Evolutionary conservation across 73 alveolate genomes (phyloP), one percentile per base, ranked within the genome.

Genomic region (Symbiodinium natans): DNA sequence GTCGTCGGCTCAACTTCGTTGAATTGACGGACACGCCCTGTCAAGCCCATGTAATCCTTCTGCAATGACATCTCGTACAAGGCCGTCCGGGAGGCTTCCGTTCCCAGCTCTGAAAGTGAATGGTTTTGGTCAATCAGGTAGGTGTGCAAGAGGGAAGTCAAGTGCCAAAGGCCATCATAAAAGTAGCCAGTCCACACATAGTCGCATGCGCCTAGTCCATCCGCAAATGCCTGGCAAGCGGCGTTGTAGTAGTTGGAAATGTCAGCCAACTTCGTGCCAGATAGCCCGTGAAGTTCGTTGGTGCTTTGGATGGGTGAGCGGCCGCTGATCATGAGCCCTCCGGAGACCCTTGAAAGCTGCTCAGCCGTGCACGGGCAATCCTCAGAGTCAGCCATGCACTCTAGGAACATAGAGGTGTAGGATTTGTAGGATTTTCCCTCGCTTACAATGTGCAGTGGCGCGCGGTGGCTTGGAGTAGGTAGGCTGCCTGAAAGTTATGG

Each of bases 1-100:
- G 95, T 88, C 86, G 39, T 59, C 84, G 95, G 95, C 41, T 39
- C 86, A 3, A 88, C 85, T 1, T 63, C 9, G 73, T 88, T 88
- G 95, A 88, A 88, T 71, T 88, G 95, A 23, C 95, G 84, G 10
- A 88, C 95, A 8, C 82, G 82, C 36, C 82, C 82, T 7, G 82
- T 63, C 38, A 63, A 29, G 38, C 82, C 82, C 82, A 29, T 63
- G 82, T 63, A 63, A 29, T 63, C 82, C 31, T 27, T 63, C 31
- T 27, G 17, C 82, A 63, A 29, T 9, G 82, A 63, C 82, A 63
- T 63, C 8, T 63, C 82, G 82, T 63, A 63, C 38, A 63, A 29
- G 38, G 82, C 40, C 82, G 82, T 9, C 82, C 36, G 82, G 1
- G 82, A 27, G 38, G 82, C 38, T 17, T 31, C 29, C 7, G 82